Evolutionary conservation across 2,329 filamentous ascomycete species (phyloP), one percentile per base, ranked within the genome.

Genomic region (Aaosphaeria pasadenensis): DNA sequence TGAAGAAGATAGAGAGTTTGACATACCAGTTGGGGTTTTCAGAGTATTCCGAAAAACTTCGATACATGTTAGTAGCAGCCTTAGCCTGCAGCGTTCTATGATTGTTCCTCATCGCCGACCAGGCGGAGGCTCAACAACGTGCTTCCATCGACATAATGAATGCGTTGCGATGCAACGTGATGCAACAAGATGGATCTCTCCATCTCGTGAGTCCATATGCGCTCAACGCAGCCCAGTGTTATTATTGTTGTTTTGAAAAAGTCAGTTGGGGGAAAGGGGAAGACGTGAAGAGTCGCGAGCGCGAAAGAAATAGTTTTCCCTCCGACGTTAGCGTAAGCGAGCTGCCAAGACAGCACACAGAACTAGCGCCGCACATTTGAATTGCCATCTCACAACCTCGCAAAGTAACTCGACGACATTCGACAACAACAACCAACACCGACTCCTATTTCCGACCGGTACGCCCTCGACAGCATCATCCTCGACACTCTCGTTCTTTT

Each of bases 361-460:
- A 7, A 39, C 47, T 46, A 46, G 46, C 49, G 38, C 31, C 39
- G 33, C 43, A 47, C n/a, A 35, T 47, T 39, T 9, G 30, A 11
- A 24, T 43, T 30, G 9, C 41, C 41, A n/a, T 24, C 31, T 24
- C n/a, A 32, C 44, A 45, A 50, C 49, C 49, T 51, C 50, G 17
- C 17, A 24, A 24, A 24, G 9, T 36, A 36, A 36, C 33, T 9
- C n/a, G 7, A 9, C 7, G 33, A 36, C 33, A 36, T 48, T 53
- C 56, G 46, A 63, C 59, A 57, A 60, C 59, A 53, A 58, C 57
- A 59, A 59, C 57, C 54, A 62, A 55, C 60, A 63, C 58, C 64
- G 57, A 64, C 62, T 63, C 63, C 61, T 63, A 59, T 62, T 67
- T 63, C 59, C 64, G 65, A 69, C 63, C 58, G 63, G 68, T 71